Percentiles rank a stretch among this genome's conserved stretches.
Conservation (phyloP, 78 protist species). For the Chrysochromulina tobinii region DNA sequence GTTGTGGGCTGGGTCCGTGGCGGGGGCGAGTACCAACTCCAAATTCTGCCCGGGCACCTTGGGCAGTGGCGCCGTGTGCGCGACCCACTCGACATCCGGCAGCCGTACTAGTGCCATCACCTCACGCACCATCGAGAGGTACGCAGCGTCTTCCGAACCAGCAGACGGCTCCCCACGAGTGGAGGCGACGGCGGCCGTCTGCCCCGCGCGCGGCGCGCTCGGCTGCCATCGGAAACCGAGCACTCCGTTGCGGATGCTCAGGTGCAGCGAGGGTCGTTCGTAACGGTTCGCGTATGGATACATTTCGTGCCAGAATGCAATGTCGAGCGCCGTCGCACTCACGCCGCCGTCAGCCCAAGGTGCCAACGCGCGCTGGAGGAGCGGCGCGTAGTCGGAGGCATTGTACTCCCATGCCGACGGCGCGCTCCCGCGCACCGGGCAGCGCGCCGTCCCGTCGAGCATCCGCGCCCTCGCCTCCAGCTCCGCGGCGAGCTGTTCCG, state of each 20-base stretch:
- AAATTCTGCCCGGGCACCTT: not conserved
- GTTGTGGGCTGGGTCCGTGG: not conserved
- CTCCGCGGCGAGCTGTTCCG: not conserved
- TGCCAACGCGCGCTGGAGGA: not conserved
- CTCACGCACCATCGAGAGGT: not conserved
- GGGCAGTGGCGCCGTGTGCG: not conserved
- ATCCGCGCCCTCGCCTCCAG: not conserved
- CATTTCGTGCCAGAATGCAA: constrained; percentile 9
- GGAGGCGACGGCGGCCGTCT: not conserved
- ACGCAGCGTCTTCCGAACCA: not conserved
- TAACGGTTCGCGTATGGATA: not conserved
- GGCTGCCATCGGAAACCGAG: not conserved
- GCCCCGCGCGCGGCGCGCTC: too few relatives aligned
- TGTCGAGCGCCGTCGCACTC: not conserved
- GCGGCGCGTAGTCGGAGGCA: not conserved
- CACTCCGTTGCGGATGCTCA: not conserved
- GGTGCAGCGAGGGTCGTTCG: not conserved
- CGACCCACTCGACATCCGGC: not conserved
- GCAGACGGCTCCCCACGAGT: not conserved
- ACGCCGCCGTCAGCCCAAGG: not conserved
- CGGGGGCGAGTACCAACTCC: not conserved
- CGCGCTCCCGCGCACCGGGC: not conserved
- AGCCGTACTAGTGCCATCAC: not conserved
- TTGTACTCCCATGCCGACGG: not conserved
- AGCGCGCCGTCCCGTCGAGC: not conserved